Evolutionary conservation across 2,329 filamentous ascomycete species (phyloP), one percentile per base, ranked within the genome.

Genomic region (Talaromyces amestolkiae): DNA sequence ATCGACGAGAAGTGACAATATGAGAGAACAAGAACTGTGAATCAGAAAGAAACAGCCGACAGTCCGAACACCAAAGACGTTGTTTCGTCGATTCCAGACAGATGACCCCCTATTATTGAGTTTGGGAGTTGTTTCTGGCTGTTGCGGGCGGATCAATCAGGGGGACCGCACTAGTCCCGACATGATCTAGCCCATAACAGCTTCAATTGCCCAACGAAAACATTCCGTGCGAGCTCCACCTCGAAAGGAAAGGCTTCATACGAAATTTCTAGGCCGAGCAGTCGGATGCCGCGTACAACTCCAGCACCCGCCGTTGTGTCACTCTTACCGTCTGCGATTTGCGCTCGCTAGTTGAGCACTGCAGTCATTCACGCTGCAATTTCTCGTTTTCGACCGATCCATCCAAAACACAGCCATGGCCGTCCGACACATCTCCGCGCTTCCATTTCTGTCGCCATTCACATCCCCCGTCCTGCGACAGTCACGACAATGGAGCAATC

Each of bases 71-170:
- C 49, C 60, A 41, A 41, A 43, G 53, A 56, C 51, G 51, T 54
- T 56, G 27, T 54, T 13, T 17, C 35, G 17, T 54, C 15, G 53
- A 39, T 37, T 39, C 2, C 24, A 56, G 53, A 56, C 53, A 56
- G 53, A 33, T n/a, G 19, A 22, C 53, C 53, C 53, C 53, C 33
- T 56, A 56, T 56, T 56, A 33, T 35, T 54, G 27, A 35, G 51
- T 54, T 68, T 51, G 47, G 47, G 47, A 8, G 65, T 65, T 68
- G 67, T 64, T 64, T 54, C 53, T 31, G 27, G 27, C 27, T 63
- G 61, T 47, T 63, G 58, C 64, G 58, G 64, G 35, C 43, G 45
- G 58, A 59, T 35, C 47, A 54, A 73, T 78, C 77, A 78, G 77
- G 77, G 53, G 49, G 67, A 58, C 35, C 6, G 19, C 54, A 13